Evolutionary conservation across 768 basidiomycete genomes (phyloP).

Genomic region (Mycena kentingensis): DNA sequence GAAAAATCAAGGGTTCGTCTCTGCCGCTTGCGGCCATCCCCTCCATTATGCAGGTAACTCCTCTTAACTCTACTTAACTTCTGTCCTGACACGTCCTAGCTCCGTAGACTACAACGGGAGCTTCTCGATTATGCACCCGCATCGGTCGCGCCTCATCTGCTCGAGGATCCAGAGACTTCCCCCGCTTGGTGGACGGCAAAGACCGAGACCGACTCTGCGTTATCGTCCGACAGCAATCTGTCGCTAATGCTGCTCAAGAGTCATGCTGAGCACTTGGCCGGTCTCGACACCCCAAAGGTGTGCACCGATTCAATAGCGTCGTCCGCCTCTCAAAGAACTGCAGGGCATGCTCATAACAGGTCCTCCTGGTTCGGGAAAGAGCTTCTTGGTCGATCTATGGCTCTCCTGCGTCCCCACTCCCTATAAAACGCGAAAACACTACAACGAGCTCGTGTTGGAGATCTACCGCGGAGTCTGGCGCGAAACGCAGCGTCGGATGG

Average conservation of each 20-base stretch:
- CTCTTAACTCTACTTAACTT: too few relatives aligned
- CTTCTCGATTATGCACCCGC: slow-evolving; percentile 54
- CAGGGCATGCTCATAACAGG: slow-evolving; percentile 55
- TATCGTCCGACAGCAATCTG: slow-evolving; percentile 1
- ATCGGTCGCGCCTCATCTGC: slow-evolving; percentile 32
- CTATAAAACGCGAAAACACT: slow-evolving; percentile 58
- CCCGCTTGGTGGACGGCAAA: slow-evolving; percentile 35
- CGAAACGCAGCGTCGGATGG: slow-evolving; percentile 47
- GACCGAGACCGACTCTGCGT: slow-evolving; percentile 22
- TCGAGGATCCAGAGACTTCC: slow-evolving; percentile 27
- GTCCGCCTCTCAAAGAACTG: background rate
- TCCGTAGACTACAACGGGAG: slow-evolving; percentile 48
- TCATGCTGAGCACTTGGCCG: slow-evolving; percentile 54
- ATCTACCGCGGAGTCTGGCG: slow-evolving; percentile 58
- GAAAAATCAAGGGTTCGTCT: too few relatives aligned
- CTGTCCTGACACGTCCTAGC: too few relatives aligned
- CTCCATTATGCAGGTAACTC: too few relatives aligned
- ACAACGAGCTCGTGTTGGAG: slow-evolving; percentile 56
- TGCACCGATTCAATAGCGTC: background rate
- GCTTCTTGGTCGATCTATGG: slow-evolving; percentile 59
- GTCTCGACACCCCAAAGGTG: slow-evolving; percentile 54
- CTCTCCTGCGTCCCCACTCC: slow-evolving; percentile 52
- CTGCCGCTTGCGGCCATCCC: too few relatives aligned
- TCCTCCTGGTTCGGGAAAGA: slow-evolving; percentile 56
- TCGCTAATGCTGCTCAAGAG: slow-evolving; percentile 45